Evolutionary conservation across 371 early-diverging fungal species (phyloP).

Genomic region (Mucor indicus): DNA sequence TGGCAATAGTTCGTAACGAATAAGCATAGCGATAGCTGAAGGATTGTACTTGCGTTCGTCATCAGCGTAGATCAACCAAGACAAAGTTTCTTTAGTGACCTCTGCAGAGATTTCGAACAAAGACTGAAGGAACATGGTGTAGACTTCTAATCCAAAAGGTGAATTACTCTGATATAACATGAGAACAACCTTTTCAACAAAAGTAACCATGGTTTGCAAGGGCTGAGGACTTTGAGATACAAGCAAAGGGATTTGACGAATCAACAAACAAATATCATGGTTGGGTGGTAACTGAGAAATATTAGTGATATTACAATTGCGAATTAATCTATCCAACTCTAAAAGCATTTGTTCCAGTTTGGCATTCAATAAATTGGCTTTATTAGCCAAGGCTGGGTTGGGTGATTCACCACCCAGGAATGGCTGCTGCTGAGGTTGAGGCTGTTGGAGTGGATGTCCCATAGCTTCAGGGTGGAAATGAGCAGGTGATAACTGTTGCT

Average conservation of each 20-base stretch:
- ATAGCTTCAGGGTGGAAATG: conserved; percentile 30
- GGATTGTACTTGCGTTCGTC: conserved; percentile 93
- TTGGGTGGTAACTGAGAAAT: conserved; percentile 71
- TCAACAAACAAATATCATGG: conserved; percentile 71
- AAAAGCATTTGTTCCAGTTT: conserved; percentile 62
- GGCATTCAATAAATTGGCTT: conserved; percentile 45
- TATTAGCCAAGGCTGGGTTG: conserved; percentile 5
- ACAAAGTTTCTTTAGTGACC: conserved; percentile 78
- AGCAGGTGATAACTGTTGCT: conserved; percentile 23
- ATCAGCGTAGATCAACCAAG: conserved; percentile 90
- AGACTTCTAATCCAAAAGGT: conserved; percentile 75
- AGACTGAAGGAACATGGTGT: conserved; percentile 74
- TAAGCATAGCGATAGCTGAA: conserved; percentile 69
- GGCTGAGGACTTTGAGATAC: conserved; percentile 62
- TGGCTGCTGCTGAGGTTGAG: background rate
- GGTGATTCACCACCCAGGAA: conserved; percentile 18
- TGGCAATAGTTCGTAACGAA: conserved; percentile 74
- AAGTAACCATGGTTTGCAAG: conserved; percentile 70
- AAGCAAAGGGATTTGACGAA: conserved; percentile 70
- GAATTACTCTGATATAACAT: conserved; percentile 75
- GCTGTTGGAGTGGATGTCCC: background rate
- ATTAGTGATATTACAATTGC: conserved; percentile 46
- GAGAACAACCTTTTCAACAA: conserved; percentile 84
- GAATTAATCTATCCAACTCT: conserved; percentile 74
- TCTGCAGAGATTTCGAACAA: conserved; percentile 77